Percentiles rank a stretch among this genome's conserved stretches.
Evolutionary conservation across 2,329 filamentous ascomycete genomes (phyloP).

Genomic region (Fusarium veterinarium): DNA sequence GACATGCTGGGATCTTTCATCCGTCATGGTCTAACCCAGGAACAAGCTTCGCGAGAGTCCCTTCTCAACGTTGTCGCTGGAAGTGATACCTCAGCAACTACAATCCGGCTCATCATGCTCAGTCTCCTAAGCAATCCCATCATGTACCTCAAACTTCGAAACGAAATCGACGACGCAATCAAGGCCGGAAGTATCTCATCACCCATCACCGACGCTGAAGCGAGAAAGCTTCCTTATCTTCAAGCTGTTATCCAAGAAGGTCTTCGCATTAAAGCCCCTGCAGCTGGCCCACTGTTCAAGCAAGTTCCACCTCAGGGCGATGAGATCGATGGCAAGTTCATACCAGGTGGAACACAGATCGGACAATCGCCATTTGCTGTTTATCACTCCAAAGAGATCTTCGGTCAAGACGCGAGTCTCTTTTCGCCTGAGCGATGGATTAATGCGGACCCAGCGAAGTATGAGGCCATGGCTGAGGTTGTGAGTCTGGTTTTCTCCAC

Average conservation of each 20-base stretch:
- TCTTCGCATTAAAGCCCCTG: conserved; percentile 59
- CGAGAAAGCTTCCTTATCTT: conserved; percentile 57
- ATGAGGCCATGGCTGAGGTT: conserved; percentile 48
- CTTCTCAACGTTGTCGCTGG: conserved; percentile 52
- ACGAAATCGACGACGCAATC: conserved; percentile 62
- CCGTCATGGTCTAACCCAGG: conserved; percentile 49
- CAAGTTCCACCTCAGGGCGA: conserved; percentile 46
- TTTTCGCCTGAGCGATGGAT: conserved; percentile 55
- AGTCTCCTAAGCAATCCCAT: conserved; percentile 62
- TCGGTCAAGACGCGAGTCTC: conserved; percentile 48
- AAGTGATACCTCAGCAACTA: conserved; percentile 52
- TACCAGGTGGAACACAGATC: conserved; percentile 48
- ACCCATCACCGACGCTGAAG: conserved; percentile 48
- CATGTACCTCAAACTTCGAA: conserved; percentile 58
- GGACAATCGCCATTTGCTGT: conserved; percentile 49
- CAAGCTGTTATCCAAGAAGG: conserved; percentile 63
- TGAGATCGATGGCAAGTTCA: conserved; percentile 52
- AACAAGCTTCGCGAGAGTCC: conserved; percentile 49
- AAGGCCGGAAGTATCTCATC: conserved; percentile 46
- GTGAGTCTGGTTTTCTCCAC: conserved; percentile 53
- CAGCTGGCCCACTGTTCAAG: conserved; percentile 52
- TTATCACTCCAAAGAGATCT: conserved; percentile 47
- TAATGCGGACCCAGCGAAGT: conserved; percentile 45
- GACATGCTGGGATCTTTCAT: conserved; percentile 59
- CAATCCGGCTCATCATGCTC: conserved; percentile 60